phyloP scores from a whole-genome alignment of 306 rosid genomes.

The Sicyos edulis region DNA sequence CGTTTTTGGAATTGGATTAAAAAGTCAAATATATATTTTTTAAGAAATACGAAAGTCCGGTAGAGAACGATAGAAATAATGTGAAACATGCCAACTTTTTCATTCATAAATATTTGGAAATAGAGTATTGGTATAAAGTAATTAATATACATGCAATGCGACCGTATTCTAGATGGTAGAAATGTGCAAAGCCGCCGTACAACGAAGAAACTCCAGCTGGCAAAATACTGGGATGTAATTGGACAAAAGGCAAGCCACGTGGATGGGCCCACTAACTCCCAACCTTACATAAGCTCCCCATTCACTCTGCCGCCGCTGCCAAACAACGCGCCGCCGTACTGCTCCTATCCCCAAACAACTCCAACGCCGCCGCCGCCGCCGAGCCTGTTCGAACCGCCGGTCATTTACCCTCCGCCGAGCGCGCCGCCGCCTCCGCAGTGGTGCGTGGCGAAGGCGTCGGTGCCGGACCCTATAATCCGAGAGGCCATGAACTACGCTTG shows the following conservation, averaged over 20 bases:
- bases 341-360: constrained; percentile 37
- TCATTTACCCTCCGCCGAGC: constrained; percentile 76
- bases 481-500: constrained; percentile 97
- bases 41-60: too few relatives aligned
- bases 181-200: neutral
- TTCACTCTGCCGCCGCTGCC: constrained; percentile 55
- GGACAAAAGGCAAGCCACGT: constrained; percentile 24
- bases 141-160: too few relatives aligned
- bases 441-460: constrained; percentile 96
- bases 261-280: constrained; percentile 29
- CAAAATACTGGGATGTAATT: constrained; percentile 34
- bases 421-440: constrained; percentile 62
- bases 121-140: too few relatives aligned
- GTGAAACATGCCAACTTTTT: too few relatives aligned
- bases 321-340: constrained; percentile 51
- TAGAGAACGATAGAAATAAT: too few relatives aligned
- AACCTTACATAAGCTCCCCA: constrained; percentile 70
- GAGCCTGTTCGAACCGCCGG: constrained; percentile 56
- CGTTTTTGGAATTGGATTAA: too few relatives aligned
- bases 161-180: neutral
- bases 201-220: constrained; percentile 34
- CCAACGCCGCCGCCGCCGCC: constrained; percentile 15
- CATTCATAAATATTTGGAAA: too few relatives aligned
- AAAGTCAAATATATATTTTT: too few relatives aligned
- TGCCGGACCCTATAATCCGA: constrained; percentile 83